These are phyloP conservation scores for Pyricularia grisea DNA, from an alignment of 2,329 filamentous ascomycete species.

Conservation along the genomic window DNA sequence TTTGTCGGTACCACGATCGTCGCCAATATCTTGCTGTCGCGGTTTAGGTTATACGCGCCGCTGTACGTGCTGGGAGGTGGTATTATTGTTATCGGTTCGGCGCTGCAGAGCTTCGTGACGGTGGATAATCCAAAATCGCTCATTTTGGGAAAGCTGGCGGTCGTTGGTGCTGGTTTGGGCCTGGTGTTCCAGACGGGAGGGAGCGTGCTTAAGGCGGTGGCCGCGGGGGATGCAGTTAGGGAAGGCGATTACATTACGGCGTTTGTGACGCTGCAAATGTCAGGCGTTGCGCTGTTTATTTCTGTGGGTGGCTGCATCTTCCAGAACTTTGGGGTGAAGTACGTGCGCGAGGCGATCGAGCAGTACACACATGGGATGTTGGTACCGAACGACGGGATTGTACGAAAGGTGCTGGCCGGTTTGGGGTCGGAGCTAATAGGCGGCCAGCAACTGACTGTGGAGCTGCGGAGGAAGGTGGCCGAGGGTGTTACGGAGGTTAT, in stretches of 20 bases:
- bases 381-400: constrained; percentile 2
- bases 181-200: constrained; percentile 21
- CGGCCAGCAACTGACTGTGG: not conserved
- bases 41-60: constrained; percentile 25
- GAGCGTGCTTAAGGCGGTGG: constrained; percentile 11
- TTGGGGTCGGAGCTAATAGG: not conserved
- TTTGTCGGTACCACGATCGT: constrained; percentile 18
- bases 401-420: not conserved
- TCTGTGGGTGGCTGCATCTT: constrained; percentile 19
- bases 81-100: constrained; percentile 14
- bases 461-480: constrained; percentile 8
- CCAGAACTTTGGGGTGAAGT: constrained; percentile 17
- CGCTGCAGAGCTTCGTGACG: constrained; percentile 11
- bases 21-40: constrained; percentile 25
- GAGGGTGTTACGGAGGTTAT: constrained; percentile 17
- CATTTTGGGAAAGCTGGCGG: constrained; percentile 18
- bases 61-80: constrained; percentile 21
- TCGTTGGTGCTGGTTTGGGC: constrained; percentile 22
- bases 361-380: not conserved
- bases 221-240: not conserved
- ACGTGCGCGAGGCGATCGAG: constrained; percentile 10
- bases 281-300: constrained; percentile 16
- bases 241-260: constrained; percentile 19
- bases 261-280: constrained; percentile 24
- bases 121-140: not conserved